These are phyloP conservation scores for Meyerozyma smithsonii DNA, from an alignment of 1,139 yeast species.

Conservation along the genomic window DNA sequence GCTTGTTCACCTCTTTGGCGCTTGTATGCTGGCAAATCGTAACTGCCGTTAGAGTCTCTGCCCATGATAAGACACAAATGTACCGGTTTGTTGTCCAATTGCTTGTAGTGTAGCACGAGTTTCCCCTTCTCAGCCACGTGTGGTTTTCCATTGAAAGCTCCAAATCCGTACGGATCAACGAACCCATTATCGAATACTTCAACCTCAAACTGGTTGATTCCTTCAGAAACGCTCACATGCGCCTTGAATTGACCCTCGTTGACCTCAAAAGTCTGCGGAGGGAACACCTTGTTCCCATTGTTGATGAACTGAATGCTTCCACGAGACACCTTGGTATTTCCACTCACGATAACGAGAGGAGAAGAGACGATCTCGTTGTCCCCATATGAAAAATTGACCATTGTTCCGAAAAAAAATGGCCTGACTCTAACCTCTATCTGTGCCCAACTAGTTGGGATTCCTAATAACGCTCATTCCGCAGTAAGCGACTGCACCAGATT, in stretches of 20 bases:
- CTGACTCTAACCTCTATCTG: too few relatives aligned
- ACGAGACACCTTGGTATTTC: conserved; percentile 15
- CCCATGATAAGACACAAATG: conserved; percentile 78
- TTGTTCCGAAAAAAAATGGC: conserved; percentile 1
- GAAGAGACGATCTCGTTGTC: conserved; percentile 39
- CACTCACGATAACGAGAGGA: conserved; percentile 37
- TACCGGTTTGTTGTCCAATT: conserved; percentile 68
- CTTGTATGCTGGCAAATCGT: conserved; percentile 67
- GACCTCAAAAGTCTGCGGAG: conserved; percentile 69
- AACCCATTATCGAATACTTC: conserved; percentile 21
- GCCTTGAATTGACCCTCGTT: conserved; percentile 72
- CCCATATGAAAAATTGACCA: conserved; percentile 30
- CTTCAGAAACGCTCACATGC: conserved; percentile 64
- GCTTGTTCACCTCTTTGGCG: conserved; percentile 56
- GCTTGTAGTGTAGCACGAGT: conserved; percentile 46
- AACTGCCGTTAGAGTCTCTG: conserved; percentile 65
- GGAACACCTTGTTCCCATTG: conserved; percentile 48
- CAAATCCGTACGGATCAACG: conserved; percentile 26
- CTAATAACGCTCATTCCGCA: too few relatives aligned
- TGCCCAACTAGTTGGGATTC: too few relatives aligned
- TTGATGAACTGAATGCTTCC: conserved; percentile 33
- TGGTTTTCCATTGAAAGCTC: conserved; percentile 18
- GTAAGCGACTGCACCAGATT: too few relatives aligned
- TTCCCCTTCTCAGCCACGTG: conserved; percentile 21
- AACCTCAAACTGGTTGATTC: conserved; percentile 45